Conservation (phyloP, 108 stramenopile species). For the Discostella stelligeroides region DNA sequence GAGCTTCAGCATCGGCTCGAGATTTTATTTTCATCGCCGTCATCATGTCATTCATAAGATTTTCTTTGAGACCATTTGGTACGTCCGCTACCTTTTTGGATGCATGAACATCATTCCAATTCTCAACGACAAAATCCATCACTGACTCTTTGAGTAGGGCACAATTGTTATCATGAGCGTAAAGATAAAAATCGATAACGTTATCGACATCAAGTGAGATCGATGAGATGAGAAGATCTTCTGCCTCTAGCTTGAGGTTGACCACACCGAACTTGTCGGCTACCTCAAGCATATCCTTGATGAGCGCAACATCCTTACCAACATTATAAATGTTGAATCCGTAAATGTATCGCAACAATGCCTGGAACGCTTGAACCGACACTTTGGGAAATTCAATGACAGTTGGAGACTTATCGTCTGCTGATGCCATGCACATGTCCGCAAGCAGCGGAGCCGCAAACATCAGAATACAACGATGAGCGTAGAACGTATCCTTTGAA, state of each 20-base stretch:
- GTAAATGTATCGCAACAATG: neutral
- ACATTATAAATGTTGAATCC: neutral
- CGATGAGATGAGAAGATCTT: neutral
- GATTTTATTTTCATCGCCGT: neutral
- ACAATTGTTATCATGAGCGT: neutral
- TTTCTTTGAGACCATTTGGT: neutral
- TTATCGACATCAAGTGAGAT: neutral
- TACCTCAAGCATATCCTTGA: neutral
- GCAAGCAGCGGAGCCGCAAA: too few species aligned
- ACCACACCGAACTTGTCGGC: neutral
- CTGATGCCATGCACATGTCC: neutral
- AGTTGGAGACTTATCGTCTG: neutral
- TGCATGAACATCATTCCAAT: neutral
- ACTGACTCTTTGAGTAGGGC: neutral
- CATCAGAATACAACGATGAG: too few species aligned
- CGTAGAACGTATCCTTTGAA: too few species aligned
- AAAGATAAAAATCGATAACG: neutral
- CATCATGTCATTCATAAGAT: neutral
- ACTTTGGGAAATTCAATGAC: neutral
- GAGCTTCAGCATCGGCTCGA: neutral
- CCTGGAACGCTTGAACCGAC: neutral
- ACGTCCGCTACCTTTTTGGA: neutral
- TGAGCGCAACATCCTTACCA: neutral
- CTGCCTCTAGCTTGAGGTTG: conserved; percentile 1
- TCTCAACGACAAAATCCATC: conserved; percentile 2